These are phyloP conservation scores for Trypanosoma vivax DNA, from an alignment of 208 protist species.

Conservation along the genomic window DNA sequence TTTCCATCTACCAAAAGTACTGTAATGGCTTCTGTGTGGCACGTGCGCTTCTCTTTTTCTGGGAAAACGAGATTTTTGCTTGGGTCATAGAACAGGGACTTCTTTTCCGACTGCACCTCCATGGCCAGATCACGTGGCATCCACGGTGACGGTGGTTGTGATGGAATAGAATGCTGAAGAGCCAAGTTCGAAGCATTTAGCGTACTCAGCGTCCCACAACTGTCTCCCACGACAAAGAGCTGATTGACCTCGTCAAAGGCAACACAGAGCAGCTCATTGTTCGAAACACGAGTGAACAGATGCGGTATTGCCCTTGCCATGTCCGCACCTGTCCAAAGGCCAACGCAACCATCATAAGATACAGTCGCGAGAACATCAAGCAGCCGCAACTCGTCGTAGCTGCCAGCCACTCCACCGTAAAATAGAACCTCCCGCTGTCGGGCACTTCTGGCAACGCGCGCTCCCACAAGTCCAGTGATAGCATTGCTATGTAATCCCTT, in stretches of 20 bases:
- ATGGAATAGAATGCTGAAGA: constrained; percentile 11
- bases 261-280: constrained; percentile 45
- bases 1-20: constrained; percentile 23
- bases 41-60: neutral
- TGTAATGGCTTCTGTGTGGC: constrained; percentile 19
- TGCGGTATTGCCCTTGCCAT: constrained; percentile 4
- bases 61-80: neutral
- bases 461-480: constrained; percentile 26
- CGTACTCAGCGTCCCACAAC: constrained; percentile 16
- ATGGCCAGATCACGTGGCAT: neutral
- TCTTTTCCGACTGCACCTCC: neutral
- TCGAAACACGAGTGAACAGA: constrained; percentile 21
- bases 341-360: constrained; percentile 50
- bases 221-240: constrained; percentile 21
- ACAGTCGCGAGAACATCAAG: constrained; percentile 31
- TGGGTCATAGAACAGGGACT: neutral
- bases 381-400: neutral
- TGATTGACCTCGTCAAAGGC: constrained; percentile 21
- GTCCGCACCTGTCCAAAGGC: constrained; percentile 24
- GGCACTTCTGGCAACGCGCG: constrained; percentile 3
- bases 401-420: neutral
- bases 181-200: constrained; percentile 13
- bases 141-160: constrained; percentile 17
- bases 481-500: constrained; percentile 29
- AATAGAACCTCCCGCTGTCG: neutral